A percentile compares a stretch with the other conserved stretches of the same genome.
Conservation (phyloP, 2,329 filamentous ascomycete species). For the Fusarium guadeloupense region DNA sequence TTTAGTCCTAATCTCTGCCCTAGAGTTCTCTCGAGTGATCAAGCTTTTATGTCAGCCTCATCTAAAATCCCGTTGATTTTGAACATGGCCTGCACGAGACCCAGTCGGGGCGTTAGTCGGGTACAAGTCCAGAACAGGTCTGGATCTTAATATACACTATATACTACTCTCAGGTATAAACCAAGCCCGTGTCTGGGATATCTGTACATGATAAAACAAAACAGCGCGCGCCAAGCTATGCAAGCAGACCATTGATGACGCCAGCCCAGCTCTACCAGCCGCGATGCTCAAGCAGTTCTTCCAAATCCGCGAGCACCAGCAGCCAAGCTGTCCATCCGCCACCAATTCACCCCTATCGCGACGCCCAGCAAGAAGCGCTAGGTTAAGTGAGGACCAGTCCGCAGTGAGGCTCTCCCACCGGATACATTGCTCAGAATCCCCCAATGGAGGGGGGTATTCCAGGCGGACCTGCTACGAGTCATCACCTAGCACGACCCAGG, state of each 20-base stretch:
- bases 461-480: slow-evolving; percentile 58
- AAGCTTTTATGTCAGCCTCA: too few species aligned
- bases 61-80: too few species aligned
- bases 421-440: slow-evolving; percentile 40
- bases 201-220: slow-evolving; percentile 20
- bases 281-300: slow-evolving; percentile 40
- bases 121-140: neutral
- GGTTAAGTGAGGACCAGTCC: slow-evolving; percentile 52
- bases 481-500: slow-evolving; percentile 57
- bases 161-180: slow-evolving; percentile 10
- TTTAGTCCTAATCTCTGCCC: too few species aligned
- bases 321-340: neutral
- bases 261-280: neutral
- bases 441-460: slow-evolving; percentile 43
- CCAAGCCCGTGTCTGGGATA: neutral
- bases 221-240: slow-evolving; percentile 36
- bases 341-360: slow-evolving; percentile 17
- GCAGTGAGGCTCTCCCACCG: slow-evolving; percentile 46
- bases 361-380: slow-evolving; percentile 28
- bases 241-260: slow-evolving; percentile 28
- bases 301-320: slow-evolving; percentile 40
- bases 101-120: neutral
- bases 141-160: slow-evolving; percentile 8
- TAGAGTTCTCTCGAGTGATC: too few species aligned
- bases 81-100: too few species aligned